These are phyloP conservation scores for Venturia pyrina DNA, from an alignment of 2,329 filamentous ascomycete genomes.

Conservation along the genomic window DNA sequence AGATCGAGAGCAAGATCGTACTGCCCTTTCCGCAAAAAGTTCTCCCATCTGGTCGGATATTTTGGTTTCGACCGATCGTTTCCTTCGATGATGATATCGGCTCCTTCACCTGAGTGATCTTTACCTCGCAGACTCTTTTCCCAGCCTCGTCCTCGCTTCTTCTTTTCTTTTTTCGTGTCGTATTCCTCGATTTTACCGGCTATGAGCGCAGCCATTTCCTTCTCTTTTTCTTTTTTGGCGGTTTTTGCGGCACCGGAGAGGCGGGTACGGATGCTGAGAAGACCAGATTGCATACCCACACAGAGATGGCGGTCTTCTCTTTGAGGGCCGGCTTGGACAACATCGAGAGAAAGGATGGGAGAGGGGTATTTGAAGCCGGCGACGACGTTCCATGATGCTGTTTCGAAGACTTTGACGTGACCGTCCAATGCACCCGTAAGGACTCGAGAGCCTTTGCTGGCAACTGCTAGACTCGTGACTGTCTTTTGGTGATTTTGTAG, in stretches of 20 bases:
- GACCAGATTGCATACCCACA: conserved; percentile 87
- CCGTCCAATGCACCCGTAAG: conserved; percentile 87
- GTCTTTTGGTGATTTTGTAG: conserved; percentile 97
- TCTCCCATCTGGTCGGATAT: conserved; percentile 68
- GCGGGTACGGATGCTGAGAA: conserved; percentile 85
- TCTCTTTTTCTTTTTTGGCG: conserved; percentile 64
- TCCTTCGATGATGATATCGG: conserved; percentile 78
- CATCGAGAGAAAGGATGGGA: conserved; percentile 74
- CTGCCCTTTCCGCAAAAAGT: conserved; percentile 64
- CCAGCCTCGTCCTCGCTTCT: conserved; percentile 53
- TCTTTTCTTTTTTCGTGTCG: conserved; percentile 55
- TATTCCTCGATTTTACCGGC: conserved; percentile 69
- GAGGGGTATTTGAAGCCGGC: conserved; percentile 87
- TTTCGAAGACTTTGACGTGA: conserved; percentile 95
- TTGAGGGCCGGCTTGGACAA: conserved; percentile 64
- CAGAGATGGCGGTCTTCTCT: conserved; percentile 84
- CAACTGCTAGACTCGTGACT: conserved; percentile 75
- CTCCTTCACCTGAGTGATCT: conserved; percentile 73
- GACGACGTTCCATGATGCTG: conserved; percentile 91
- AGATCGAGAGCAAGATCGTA: conserved; percentile 72
- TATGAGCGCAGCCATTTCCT: conserved; percentile 74
- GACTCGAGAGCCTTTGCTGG: conserved; percentile 69
- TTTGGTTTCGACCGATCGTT: conserved; percentile 55
- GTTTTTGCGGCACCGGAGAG: conserved; percentile 72
- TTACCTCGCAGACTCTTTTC: conserved; percentile 57